These are phyloP conservation scores for Ustilaginoidea virens DNA, from an alignment of 2,329 filamentous ascomycete species.

Conservation along the genomic window DNA sequence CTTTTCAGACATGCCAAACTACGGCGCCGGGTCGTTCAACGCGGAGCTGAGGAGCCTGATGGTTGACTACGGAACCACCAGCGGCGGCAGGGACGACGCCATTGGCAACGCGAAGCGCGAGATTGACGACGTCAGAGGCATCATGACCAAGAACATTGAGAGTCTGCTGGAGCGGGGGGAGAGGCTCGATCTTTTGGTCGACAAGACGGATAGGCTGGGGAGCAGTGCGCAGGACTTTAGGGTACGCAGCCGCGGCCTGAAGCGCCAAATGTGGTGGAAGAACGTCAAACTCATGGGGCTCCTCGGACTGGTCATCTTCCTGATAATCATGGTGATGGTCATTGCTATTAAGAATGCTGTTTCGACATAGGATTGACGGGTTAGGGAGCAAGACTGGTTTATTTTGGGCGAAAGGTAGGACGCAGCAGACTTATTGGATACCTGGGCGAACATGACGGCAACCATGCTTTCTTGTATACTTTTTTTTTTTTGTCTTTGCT, in stretches of 20 bases:
- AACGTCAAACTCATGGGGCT: constrained; percentile 90
- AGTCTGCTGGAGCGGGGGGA: constrained; percentile 78
- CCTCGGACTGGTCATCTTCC: constrained; percentile 48
- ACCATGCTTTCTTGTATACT: too few species aligned
- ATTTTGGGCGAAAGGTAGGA: too few species aligned
- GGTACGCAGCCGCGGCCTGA: constrained; percentile 69
- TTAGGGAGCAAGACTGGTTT: too few species aligned
- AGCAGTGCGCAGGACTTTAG: constrained; percentile 83
- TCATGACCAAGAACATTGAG: constrained; percentile 95
- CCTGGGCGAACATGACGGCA: too few species aligned
- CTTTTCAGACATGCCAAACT: constrained; percentile 67
- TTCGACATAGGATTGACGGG: too few species aligned
- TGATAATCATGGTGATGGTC: constrained; percentile 41
- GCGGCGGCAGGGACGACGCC: constrained; percentile 62
- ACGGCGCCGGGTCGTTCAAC: constrained; percentile 85
- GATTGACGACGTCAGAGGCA: constrained; percentile 82
- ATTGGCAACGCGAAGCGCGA: constrained; percentile 71
- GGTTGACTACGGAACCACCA: constrained; percentile 69
- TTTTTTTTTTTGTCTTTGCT: too few species aligned
- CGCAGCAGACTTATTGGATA: too few species aligned
- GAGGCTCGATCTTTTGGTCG: constrained; percentile 81
- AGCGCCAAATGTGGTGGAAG: constrained; percentile 99
- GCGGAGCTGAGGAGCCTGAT: constrained; percentile 60
- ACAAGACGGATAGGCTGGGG: constrained; percentile 89
- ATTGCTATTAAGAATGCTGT: constrained; percentile 32